These are phyloP conservation scores for Aspergillus brunneoviolaceus DNA, from an alignment of 2,329 filamentous ascomycete species.

Conservation along the genomic window DNA sequence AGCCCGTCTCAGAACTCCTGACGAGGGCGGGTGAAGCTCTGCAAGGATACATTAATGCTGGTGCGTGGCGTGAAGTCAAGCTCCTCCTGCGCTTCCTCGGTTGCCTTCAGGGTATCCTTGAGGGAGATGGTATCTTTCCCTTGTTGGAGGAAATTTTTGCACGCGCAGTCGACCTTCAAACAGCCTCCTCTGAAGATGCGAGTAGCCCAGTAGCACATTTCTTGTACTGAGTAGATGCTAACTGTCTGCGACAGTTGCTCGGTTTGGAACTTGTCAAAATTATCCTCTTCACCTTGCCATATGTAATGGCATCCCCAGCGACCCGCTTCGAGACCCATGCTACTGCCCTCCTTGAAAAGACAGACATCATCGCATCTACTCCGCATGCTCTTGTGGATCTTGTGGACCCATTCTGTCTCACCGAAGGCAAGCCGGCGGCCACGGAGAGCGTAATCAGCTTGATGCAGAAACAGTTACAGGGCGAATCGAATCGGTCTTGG, in stretches of 20 bases:
- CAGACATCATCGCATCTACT: conserved; percentile 88
- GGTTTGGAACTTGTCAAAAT: conserved; percentile 90
- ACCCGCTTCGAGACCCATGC: conserved; percentile 71
- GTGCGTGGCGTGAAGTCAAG: conserved; percentile 89
- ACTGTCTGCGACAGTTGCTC: conserved; percentile 48
- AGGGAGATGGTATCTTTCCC: conserved; percentile 81
- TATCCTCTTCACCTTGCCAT: conserved; percentile 91
- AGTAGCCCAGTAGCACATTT: conserved; percentile 38
- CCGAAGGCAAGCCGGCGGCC: conserved; percentile 61
- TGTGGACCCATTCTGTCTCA: conserved; percentile 75
- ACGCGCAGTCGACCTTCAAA: conserved; percentile 89
- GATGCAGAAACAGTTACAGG: conserved; percentile 80
- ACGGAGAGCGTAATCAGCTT: conserved; percentile 74
- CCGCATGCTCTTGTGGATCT: conserved; percentile 80
- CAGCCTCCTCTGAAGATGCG: conserved; percentile 87
- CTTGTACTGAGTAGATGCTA: conserved; percentile 8
- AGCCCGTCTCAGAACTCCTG: conserved; percentile 71
- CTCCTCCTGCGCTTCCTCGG: conserved; percentile 83
- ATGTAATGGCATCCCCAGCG: conserved; percentile 74
- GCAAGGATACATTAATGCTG: conserved; percentile 67
- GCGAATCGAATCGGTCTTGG: conserved; percentile 74
- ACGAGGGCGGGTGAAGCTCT: conserved; percentile 59
- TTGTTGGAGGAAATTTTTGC: conserved; percentile 87
- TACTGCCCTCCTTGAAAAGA: conserved; percentile 81
- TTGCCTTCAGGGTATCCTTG: conserved; percentile 76